Conservation (phyloP, 163 green algal genomes). For the Chlamydomonas reinhardtii region DNA sequence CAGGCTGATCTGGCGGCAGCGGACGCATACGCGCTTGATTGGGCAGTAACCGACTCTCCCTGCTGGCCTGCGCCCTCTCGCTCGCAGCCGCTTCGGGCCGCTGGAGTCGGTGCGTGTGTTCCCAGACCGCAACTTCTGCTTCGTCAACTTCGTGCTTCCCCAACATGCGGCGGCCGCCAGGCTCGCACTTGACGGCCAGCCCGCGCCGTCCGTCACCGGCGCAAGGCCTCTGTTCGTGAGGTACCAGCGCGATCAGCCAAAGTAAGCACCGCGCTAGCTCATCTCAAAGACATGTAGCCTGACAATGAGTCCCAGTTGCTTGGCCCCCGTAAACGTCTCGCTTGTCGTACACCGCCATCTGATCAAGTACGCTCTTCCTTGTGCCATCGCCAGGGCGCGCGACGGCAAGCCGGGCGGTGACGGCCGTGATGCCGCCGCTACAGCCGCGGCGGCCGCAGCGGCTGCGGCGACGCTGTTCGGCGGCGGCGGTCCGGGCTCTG, state of each 20-base stretch:
- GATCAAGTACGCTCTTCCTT: not conserved
- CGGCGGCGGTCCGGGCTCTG: no score
- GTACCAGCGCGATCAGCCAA: conserved; percentile 73
- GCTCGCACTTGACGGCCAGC: conserved; percentile 72
- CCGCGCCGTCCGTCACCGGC: conserved; percentile 72
- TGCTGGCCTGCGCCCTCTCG: not conserved
- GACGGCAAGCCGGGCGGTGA: not conserved
- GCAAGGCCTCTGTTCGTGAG: conserved; percentile 79
- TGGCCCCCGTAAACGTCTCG: no score
- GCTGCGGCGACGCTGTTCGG: no score
- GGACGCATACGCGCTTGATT: no score
- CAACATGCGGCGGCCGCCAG: conserved; percentile 63
- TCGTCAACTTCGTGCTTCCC: conserved; percentile 73
- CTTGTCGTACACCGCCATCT: not conserved
- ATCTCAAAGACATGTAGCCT: no score
- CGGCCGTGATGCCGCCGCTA: not conserved
- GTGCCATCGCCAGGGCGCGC: conserved; percentile 1
- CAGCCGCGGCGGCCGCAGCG: not conserved
- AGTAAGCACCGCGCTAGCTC: not conserved
- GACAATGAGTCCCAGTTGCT: no score
- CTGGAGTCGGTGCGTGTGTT: conserved; percentile 81
- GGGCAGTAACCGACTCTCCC: not conserved
- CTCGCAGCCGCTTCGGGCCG: conserved; percentile 67
- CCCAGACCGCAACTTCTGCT: conserved; percentile 83
- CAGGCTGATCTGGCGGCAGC: no score